These are phyloP conservation scores for Turnera subulata DNA, from an alignment of 345 rosid genomes.

Conservation along the genomic window DNA sequence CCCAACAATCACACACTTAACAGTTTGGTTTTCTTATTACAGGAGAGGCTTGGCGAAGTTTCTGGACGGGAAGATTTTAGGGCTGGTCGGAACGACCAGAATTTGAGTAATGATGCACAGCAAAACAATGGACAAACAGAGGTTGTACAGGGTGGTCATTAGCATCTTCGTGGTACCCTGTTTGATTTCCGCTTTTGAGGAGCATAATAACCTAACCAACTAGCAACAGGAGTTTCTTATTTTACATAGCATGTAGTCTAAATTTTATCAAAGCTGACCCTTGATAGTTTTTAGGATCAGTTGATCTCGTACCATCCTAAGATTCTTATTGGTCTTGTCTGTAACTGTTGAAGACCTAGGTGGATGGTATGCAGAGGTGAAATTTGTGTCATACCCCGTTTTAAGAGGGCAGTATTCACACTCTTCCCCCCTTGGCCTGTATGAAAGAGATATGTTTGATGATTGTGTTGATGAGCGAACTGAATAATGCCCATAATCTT, in stretches of 20 bases:
- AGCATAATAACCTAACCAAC: slow-evolving; percentile 19
- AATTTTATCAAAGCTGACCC: slow-evolving; percentile 13
- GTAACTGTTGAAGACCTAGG: slow-evolving; percentile 9
- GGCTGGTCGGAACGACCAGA: slow-evolving; percentile 43
- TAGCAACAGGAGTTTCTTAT: slow-evolving; percentile 14
- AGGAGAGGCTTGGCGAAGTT: slow-evolving; percentile 72
- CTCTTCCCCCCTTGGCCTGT: not conserved
- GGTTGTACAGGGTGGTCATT: slow-evolving; percentile 9
- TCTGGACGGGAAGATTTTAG: slow-evolving; percentile 48
- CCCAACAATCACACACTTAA: not conserved
- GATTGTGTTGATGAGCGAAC: not conserved
- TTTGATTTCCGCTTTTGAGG: not conserved
- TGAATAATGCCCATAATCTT: too few species aligned
- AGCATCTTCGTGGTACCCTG: slow-evolving; percentile 12
- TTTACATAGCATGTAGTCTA: slow-evolving; percentile 19
- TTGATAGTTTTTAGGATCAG: slow-evolving; percentile 15
- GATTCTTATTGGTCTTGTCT: slow-evolving; percentile 3
- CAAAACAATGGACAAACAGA: slow-evolving; percentile 18
- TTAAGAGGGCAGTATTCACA: slow-evolving; percentile 18
- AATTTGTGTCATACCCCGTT: slow-evolving; percentile 16
- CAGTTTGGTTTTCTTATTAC: slow-evolving; percentile 14
- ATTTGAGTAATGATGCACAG: slow-evolving; percentile 31
- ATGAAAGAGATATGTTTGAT: not conserved
- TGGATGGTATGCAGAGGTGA: slow-evolving; percentile 15
- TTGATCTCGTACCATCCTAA: slow-evolving; percentile 9